Base-by-base conservation (phyloP, 2,329 filamentous ascomycete genomes). In the Beauveria pseudobassiana region DNA sequence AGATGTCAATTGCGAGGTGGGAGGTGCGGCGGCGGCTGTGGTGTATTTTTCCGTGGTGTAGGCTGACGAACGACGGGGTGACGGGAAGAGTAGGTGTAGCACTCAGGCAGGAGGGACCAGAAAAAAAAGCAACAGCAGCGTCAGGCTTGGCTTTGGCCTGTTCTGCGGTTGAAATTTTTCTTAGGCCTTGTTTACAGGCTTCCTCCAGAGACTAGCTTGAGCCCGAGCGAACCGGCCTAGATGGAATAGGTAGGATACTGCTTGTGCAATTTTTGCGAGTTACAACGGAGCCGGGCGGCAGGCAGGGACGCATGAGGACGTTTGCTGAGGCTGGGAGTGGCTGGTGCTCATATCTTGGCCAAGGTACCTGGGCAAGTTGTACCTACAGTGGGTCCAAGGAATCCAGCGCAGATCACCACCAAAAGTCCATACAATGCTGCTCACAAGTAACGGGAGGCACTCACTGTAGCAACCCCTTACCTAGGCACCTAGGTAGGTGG, bases 311-410 rank as follows among this genome's bases (percentile, higher is more conserved):
- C 16, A 26, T 5, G 45, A 50, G 24, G 34, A n/a, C 22, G 43
- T 24, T 51, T 34, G 56, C 34, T 40, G 38, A 52, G 57, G 57
- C 57, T 59, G 57, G 56, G 46, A 45, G 30, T 18, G 46, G 46
- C 20, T 38, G 34, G 46, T 59, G 56, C 34, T 38, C 34, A 38
- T 38, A 38, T 5, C 34, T 38, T 38, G 34, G 34, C 34, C 30
- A 34, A 38, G 48, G 12, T 73, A 16, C 16, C 26, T 51, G 24
- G 26, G 18, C 34, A 38, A 12, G 34, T 38, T 38, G 34, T 38
- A 38, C 34, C 34, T 38, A 38, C 34, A 38, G 34, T 38, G 34
- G 34, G 14, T 38, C 34, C 34, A 38, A 38, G 34, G 12, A 38
- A 38, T 38, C 16, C 34, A 38, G 34, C 34, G 34, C 34, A 38